Evolutionary conservation across 768 basidiomycete species (phyloP), one percentile per base, ranked within the genome.

Genomic region (Boletus fagicola): DNA sequence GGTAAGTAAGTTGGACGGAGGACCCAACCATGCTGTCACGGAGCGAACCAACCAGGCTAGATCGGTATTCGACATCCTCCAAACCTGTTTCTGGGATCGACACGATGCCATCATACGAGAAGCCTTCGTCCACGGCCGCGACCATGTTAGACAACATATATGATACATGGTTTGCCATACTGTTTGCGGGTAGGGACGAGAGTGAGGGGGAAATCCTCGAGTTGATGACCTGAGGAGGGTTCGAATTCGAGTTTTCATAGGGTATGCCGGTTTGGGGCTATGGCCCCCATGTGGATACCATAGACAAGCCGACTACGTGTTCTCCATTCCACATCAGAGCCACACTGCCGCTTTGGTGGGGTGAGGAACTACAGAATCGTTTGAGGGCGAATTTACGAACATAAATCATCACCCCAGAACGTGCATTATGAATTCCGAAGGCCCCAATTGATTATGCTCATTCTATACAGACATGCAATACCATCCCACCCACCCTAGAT

Each of bases 11-110:
- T 7, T 12, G 12, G 26, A 4, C 2, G 13, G 24, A 30, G n/a
- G 9, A 52, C 59, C 11, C 4, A 47, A 62, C 59, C 26, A 31
- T 22, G 10, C 16, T 2, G 10, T 43, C 31, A 12, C 45, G 31
- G n/a, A 56, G 13, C 51, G 16, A 56, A 6, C 54, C 54, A 30
- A 28, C 53, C 42, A 53, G 22, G 11, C 60, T 54, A 24, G 42
- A 24, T 40, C 50, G 33, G 36, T 45, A 28, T 4, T 12, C 43
- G 2, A n/a, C 39, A 2, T 55, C 53, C 36, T 62, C 61, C 33
- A 61, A 48, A 56, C 61, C 60, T 20, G 13, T 49, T 22, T 62
- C 47, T 42, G 60, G 59, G 2, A 62, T 10, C 2, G 54, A 62
- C 31, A 46, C 18, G 18, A 62, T 61, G 5, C 59, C 59, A 35